Evolutionary conservation across 2,329 filamentous ascomycete species (phyloP).

Genomic region (Neurospora sp.): DNA sequence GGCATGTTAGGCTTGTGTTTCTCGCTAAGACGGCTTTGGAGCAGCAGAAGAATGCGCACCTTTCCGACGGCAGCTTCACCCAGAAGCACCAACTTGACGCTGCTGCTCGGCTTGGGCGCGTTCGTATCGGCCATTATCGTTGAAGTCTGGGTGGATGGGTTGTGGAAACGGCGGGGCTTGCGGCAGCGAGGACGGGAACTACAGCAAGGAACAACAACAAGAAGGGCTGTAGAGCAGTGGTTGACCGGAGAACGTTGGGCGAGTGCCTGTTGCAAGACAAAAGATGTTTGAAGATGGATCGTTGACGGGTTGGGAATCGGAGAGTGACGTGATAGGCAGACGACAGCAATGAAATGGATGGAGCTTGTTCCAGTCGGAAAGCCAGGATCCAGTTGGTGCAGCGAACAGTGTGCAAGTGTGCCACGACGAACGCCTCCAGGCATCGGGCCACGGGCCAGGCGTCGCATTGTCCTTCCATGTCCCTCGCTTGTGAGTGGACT

Average conservation of each 20-base stretch:
- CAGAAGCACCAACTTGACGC: conserved; percentile 96
- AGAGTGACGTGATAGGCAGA: conserved; percentile 20
- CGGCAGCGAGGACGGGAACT: not conserved
- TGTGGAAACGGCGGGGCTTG: not conserved
- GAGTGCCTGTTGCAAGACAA: not conserved
- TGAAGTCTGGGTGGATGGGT: not conserved
- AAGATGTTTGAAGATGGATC: not conserved
- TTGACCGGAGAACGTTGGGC: not conserved
- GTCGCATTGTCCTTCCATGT: conserved; percentile 6
- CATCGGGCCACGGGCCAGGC: conserved; percentile 2
- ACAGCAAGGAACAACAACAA: not conserved
- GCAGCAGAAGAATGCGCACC: conserved; percentile 40
- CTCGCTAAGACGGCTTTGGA: not conserved
- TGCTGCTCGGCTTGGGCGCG: conserved; percentile 92
- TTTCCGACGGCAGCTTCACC: conserved; percentile 98
- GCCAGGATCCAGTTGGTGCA: not conserved
- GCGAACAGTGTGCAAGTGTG: not conserved
- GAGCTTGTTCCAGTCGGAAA: conserved; percentile 1
- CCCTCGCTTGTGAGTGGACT: not conserved
- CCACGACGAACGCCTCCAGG: conserved; percentile 4
- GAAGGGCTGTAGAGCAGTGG: not conserved
- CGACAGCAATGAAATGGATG: conserved; percentile 2
- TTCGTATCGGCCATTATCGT: conserved; percentile 57
- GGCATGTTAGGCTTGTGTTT: conserved; percentile 11
- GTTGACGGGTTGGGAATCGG: not conserved